Evolutionary conservation across 495 filamentous ascomycete genomes (phyloP), one percentile per base, ranked within the genome.

Genomic region (Baudoinia panamericana): DNA sequence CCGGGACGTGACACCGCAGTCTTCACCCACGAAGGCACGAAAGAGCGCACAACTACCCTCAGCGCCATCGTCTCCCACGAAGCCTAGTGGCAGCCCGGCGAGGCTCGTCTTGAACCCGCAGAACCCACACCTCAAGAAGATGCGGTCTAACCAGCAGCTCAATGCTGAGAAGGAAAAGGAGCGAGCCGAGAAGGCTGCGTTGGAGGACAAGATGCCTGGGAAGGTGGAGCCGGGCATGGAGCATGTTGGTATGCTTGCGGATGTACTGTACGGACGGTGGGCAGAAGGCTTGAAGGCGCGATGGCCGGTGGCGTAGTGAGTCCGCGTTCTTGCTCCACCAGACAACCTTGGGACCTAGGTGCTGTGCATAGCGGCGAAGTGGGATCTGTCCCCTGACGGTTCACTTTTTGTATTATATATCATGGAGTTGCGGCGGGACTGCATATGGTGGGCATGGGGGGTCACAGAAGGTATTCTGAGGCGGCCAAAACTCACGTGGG

Each of bases 191-290:
- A 39, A 31, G 38, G 18, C 36, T 17, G 11, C 30, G 39, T 12
- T 39, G 10, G 43, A 51, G 10, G 43, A 51, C 35, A 50, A 47
- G 51, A 51, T 49, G 50, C 41, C 45, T 7, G 63, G 61, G 1
- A 18, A 49, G 21, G 46, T 50, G 17, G 63, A 71, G 31, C 68
- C 76, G 4, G 87, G 84, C 3, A 87, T 93, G 84, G 85, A 93
- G 56, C 84, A 93, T 58, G 82, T 80, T 41, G 84, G 83, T 54
- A 75, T 87, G 56, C 63, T 97, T 19, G 80, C 82, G 9, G 86
- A 95, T 62, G 79, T 93, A 20, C 70, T 97, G 15, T 96, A 93
- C 61, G 67, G 75, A 29, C 72, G 88, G 17, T 97, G 90, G 90
- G 70, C 80, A 1, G 83, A 92, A 45, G 86, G 84, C 11, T 60